Evolutionary conservation across 345 rosid genomes (phyloP), one percentile per base, ranked within the genome.

Genomic region (Pugionium cornutum): DNA sequence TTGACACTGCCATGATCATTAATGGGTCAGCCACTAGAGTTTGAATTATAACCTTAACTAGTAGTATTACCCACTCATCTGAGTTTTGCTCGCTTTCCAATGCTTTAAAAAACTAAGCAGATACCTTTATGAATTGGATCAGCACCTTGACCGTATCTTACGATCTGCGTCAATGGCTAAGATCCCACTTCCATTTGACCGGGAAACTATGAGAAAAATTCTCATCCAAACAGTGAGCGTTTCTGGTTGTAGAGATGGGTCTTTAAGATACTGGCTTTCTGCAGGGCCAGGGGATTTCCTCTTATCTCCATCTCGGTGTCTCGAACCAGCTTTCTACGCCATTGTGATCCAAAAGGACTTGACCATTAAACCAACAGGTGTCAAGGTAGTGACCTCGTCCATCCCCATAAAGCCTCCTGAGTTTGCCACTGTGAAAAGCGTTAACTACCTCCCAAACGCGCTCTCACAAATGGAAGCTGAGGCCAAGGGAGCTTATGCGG

Each of bases 391-490:
- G 34, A 89, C 96, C 28, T 88, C 96, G 0, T 79, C 95, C 0
- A 3, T 92, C 45, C 85, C 90, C 3, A 88, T 84, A 46, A 94
- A 88, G 62, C 83, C 84, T 54, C 96, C 91, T 5, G 86, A 78
- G 55, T 90, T 88, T 53, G 91, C 92, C 64, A 76, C 88, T 27
- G 51, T 75, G 81, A 94, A 88, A 79, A 86, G 95, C 11, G 96
- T 86, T 27, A 90, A 94, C 76, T 90, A 94, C 79, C 95, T 90
- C 54, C 99, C 96, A 1, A 94, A 90, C 49, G 95, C 64, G 52
- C 97, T 90, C 53, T 90, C 96, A 8, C 89, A 90, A 79, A 84
- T 94, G 89, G 97, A 94, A 69, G 97, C 92, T 4, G 96, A 87
- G 65, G 87, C 85, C 63, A 79, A 66, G 7, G 87, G 84, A 32